Evolutionary conservation across 768 basidiomycete genomes (phyloP), one percentile per base, ranked within the genome.

Genomic region (Kondoa malvinella): DNA sequence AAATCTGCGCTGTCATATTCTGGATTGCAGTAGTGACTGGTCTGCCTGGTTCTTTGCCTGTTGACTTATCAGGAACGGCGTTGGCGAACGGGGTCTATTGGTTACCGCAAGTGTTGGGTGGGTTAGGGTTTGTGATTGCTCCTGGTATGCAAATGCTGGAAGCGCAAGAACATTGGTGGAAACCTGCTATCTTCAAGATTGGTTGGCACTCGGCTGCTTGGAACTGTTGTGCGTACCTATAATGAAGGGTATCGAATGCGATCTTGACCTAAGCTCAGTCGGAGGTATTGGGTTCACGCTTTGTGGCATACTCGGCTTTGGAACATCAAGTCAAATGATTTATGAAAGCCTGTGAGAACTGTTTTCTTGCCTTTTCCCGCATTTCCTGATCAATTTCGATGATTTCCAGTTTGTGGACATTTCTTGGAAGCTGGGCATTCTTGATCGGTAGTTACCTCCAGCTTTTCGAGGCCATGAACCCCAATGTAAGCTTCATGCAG

Each of bases 1-100:
- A 29, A 32, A 31, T 63, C 27, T 16, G 29, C 3, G 61, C 61
- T 17, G n/a, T 32, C 61, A 34, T 63, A 16, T 63, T 63, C 30
- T 63, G 61, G 61, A 63, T 63, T 29, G 15, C 61, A 21, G 61
- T 63, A 16, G 61, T 63, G 16, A 63, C 61, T 27, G 61, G 61
- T 63, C 27, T 63, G 32, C 61, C 61, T 33, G 61, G 61, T 33
- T 27, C n/a, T 16, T 32, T 63, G 61, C 27, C 27, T 50, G 40
- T 50, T 3, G 61, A 63, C 4, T n/a, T 63, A 17, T 30, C 61
- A 15, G 61, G 61, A 17, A 27, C 16, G 21, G 40, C 40, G n/a
- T 32, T 63, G 61, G 61, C 61, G 27, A 34, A 63, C n/a, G 61
- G 61, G 3, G 32, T 63, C 27, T 63, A 63, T 32, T 63, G 61